A percentile compares a stretch with the other conserved stretches of the same genome.
phyloP scores from a whole-genome alignment of 108 stramenopile species.

The Schizochytrium sp. region DNA sequence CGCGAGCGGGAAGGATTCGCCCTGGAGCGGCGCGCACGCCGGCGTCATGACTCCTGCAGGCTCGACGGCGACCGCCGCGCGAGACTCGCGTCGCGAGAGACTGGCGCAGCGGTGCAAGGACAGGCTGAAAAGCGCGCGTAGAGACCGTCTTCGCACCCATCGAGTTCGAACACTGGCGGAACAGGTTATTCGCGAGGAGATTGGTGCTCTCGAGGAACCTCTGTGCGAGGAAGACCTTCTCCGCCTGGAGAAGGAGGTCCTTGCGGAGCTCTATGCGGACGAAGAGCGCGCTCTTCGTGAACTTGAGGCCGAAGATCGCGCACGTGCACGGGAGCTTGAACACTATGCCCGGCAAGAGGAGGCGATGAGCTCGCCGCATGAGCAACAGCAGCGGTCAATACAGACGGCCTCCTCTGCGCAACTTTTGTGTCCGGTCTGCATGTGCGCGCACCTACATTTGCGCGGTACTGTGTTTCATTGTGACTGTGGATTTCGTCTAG shows the following conservation, averaged over 20 bases:
- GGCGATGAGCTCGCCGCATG: no score
- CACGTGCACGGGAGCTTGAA: not conserved
- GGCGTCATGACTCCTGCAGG: no score
- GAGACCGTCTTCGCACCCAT: not conserved
- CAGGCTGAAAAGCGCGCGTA: not conserved
- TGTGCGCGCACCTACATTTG: not conserved
- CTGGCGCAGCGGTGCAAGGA: not conserved
- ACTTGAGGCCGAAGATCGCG: not conserved
- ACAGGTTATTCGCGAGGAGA: not conserved
- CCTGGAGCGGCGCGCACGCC: no score
- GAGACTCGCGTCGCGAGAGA: not conserved
- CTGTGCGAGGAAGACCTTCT: not conserved
- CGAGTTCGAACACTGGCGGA: not conserved
- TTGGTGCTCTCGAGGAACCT: not conserved
- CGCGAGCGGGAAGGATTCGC: no score
- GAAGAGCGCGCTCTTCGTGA: not conserved
- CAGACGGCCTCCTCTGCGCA: not conserved
- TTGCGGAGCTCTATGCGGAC: not conserved
- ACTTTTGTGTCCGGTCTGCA: not conserved
- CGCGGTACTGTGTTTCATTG: not conserved
- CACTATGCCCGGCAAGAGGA: not conserved
- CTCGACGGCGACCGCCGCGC: not conserved
- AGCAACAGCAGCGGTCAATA: no score
- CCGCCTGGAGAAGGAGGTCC: not conserved
- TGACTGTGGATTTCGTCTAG: not conserved